Conservation (phyloP, 495 filamentous ascomycete genomes). For the Jackrogersella multiformis region DNA sequence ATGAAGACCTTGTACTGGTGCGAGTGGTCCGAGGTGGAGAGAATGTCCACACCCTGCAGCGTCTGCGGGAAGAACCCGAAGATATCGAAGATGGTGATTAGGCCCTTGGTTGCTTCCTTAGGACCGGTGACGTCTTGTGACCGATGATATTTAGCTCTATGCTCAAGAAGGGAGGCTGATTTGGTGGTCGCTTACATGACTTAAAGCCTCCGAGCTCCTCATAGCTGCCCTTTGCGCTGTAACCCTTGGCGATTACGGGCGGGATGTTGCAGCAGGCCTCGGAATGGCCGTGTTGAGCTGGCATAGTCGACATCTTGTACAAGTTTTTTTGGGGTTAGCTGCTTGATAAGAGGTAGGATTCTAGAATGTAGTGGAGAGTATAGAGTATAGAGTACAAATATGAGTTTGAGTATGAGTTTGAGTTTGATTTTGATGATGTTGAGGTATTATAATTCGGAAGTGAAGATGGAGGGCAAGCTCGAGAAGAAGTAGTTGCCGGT, state of each 20-base stretch:
- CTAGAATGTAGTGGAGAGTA: too few species aligned
- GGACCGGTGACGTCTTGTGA: constrained; percentile 69
- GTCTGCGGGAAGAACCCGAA: constrained; percentile 78
- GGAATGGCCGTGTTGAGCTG: constrained; percentile 60
- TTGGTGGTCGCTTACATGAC: constrained; percentile 63
- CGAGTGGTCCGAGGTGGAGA: constrained; percentile 63
- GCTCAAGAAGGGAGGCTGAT: neutral
- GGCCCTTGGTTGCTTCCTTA: constrained; percentile 62
- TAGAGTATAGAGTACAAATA: constrained; percentile 4
- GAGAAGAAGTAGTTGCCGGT: constrained; percentile 14
- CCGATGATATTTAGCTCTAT: constrained; percentile 1
- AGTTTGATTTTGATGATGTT: constrained; percentile 1
- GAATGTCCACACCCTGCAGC: constrained; percentile 75
- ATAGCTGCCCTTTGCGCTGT: constrained; percentile 72
- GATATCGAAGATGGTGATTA: constrained; percentile 75
- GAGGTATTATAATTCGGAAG: constrained; percentile 16
- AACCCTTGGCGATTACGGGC: constrained; percentile 68
- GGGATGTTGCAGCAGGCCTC: constrained; percentile 80
- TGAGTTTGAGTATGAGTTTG: neutral
- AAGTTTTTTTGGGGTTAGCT: constrained; percentile 18
- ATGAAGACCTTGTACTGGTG: constrained; percentile 72
- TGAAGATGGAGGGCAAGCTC: constrained; percentile 7
- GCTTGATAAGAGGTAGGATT: constrained; percentile 11
- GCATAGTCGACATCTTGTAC: constrained; percentile 63
- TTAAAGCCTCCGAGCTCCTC: constrained; percentile 70